Base-by-base conservation (phyloP, 2,329 filamentous ascomycete species). In the Coniochaeta sp. region DNA sequence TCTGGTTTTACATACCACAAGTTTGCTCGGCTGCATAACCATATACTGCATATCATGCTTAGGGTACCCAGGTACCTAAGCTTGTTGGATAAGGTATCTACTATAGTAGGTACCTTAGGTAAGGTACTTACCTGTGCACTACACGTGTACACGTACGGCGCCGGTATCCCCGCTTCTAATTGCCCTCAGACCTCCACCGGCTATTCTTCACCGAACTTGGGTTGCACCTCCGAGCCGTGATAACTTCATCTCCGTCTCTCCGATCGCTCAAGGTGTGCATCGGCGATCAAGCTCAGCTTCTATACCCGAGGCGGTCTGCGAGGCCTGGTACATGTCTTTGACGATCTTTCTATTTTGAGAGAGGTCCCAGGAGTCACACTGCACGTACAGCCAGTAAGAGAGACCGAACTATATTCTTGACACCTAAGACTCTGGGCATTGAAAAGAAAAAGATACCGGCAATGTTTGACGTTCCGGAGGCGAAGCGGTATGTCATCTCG, bases 381-480 rank as follows among this genome's bases (percentile, higher is more conserved):
- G 7, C 34, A 12, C 11, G 12, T 36, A 31, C 5, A 38, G 34
- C 34, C n/a, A n/a, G 6, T 44, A 22, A 8, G n/a, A n/a, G 3
- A 44, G 2, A 47, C 43, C 19, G 16, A 47, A 24, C 11, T 24
- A 47, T 47, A 22, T 47, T 7, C 3, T 47, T 11, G 43, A 12
- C 43, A 22, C 38, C 11, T 4, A 24, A 12, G 9, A 22, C 43
- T 31, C 47, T 31, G 26, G 24, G 47, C 24, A 52, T 26, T 6
- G 14, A n/a, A 12, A 5, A 4, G 24, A 26, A 14, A 14, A 50
- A 28, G 24, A 14, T 36, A 40, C 38, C n/a, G 4, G 17, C 17
- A 3, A 83, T 83, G 80, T 82, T 82, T 64, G 78, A 80, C 44
- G 59, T 82, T 9, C 79, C 81, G 36, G 74, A 81, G 60, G 79